These are phyloP conservation scores for Plasmodium reichenowi DNA, from an alignment of 169 alveolate genomes.

Conservation along the genomic window DNA sequence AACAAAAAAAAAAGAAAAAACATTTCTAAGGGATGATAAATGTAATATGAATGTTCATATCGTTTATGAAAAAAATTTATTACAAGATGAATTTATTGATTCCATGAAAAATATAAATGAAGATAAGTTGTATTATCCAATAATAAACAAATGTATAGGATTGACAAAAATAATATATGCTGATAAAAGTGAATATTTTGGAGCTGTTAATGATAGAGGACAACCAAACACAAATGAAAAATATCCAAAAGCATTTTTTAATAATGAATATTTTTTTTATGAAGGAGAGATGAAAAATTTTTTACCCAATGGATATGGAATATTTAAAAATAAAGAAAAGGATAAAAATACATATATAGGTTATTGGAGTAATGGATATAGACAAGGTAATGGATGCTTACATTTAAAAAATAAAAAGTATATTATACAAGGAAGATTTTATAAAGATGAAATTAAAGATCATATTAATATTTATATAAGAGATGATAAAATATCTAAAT, in stretches of 20 bases:
- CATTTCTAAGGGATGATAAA: too few species aligned
- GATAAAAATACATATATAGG: constrained; percentile 68
- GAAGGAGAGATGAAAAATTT: constrained; percentile 76
- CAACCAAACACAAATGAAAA: constrained; percentile 69
- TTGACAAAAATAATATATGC: constrained; percentile 72
- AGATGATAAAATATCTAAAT: constrained; percentile 70
- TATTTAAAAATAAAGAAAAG: constrained; percentile 71
- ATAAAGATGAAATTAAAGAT: constrained; percentile 59
- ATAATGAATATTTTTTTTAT: constrained; percentile 52
- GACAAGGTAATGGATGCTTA: constrained; percentile 72
- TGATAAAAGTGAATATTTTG: constrained; percentile 76
- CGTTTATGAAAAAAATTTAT: constrained; percentile 10
- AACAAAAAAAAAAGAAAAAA: too few species aligned
- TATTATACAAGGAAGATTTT: constrained; percentile 59
- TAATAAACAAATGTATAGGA: constrained; percentile 43
- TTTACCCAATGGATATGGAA: constrained; percentile 75
- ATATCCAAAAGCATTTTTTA: constrained; percentile 72
- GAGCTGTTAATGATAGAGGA: constrained; percentile 67
- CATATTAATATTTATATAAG: constrained; percentile 42
- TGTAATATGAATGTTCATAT: background rate
- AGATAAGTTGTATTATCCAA: constrained; percentile 53
- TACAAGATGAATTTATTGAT: constrained; percentile 45
- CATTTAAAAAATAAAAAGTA: constrained; percentile 60
- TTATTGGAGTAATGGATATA: constrained; percentile 75
- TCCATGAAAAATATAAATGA: constrained; percentile 62